Evolutionary conservation across 1,139 yeast genomes (phyloP).

Genomic region (Pichia sp.): DNA sequence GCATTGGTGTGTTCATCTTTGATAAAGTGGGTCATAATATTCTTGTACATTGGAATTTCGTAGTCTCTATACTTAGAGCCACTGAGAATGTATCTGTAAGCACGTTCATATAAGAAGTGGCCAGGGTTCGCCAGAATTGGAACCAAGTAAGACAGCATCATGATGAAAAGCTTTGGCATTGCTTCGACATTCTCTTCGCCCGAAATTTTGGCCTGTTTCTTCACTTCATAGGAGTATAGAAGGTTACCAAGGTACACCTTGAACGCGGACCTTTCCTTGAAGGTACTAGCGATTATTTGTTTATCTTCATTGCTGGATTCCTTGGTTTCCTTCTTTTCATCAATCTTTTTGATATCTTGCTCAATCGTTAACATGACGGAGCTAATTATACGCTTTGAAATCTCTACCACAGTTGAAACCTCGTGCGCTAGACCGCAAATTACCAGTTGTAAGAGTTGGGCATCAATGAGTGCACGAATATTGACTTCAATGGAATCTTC

Average conservation of each 20-base stretch:
- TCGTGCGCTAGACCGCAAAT: constrained; percentile 41
- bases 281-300: constrained; percentile 19
- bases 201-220: too few species aligned
- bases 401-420: constrained; percentile 14
- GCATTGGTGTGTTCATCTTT: constrained; percentile 28
- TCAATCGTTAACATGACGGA: constrained; percentile 18
- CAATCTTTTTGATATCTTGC: constrained; percentile 16
- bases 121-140: constrained; percentile 59
- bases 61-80: constrained; percentile 46
- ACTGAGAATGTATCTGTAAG: constrained; percentile 51
- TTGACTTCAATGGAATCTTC: constrained; percentile 35
- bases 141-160: constrained; percentile 45
- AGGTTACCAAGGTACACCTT: constrained; percentile 57
- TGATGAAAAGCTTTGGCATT: constrained; percentile 39
- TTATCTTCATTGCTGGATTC: not conserved
- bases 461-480: constrained; percentile 50
- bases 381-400: constrained; percentile 20
- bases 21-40: constrained; percentile 30
- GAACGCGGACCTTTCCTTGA: constrained; percentile 54
- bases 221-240: constrained; percentile 40
- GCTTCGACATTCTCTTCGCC: constrained; percentile 4
- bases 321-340: not conserved
- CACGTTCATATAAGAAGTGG: constrained; percentile 66
- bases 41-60: constrained; percentile 61
- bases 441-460: constrained; percentile 50